Base-by-base conservation (phyloP, 208 protist species). In the Acanthamoeba castellanii region DNA sequence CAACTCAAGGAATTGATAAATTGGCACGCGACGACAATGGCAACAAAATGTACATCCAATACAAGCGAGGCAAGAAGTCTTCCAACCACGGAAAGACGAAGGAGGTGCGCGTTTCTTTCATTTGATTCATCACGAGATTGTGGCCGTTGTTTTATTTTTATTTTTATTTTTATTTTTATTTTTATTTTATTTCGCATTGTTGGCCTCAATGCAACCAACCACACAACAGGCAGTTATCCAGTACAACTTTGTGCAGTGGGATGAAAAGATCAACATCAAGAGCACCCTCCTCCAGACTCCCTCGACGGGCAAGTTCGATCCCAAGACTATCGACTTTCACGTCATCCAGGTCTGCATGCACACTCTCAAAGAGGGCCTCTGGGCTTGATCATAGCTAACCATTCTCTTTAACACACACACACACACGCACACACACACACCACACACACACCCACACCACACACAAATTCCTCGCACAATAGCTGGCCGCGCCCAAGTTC, bases 241-340 rank as follows among this genome's bases (percentile, higher is more conserved):
- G 81, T 88, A 88, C 52, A 88, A 88, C 81, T 88, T 61, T 52
- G 81, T 88, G 16, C 47, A 88, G 30, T 88, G 81, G 81, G 81
- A 88, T 37, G 47, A 88, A 30, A 61, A 64, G 47, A 52, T 88
- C 52, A 61, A 27, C 18, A 50, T 88, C 7, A 88, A 88, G 81
- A 88, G 81, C 81, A 88, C 81, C 25, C 81, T 88, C 27, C 81
- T 88, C 13, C 42, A 88, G 47, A 37, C 42, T 13, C 81, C 81
- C 20, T 52, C 42, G 25, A 42, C 42, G 16, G 52, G 52, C 32
- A 9, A 20, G 27, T 88, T 88, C 30, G 81, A 88, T 37, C 81
- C 81, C 81, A 88, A 88, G 81, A 66, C 52, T 1, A 88, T 88
- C 52, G 81, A 88, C 81, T 88, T 88, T 32, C 42, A 55, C 45